phyloP scores from a whole-genome alignment of 1,139 yeast species.

The Torulaspora globosa region DNA sequence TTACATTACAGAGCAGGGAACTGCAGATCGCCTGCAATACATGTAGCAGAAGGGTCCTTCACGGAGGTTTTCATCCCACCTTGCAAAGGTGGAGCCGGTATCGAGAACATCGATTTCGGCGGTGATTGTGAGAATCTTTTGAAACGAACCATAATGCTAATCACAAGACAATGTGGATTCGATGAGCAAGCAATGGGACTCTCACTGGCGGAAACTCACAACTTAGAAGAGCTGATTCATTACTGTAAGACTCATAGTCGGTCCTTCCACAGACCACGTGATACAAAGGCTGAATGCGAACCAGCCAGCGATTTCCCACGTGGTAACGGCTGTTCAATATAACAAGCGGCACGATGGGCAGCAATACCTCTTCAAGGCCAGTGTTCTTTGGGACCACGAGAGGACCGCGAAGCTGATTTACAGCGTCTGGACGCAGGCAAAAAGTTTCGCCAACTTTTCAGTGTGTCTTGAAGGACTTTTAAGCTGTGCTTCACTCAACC shows the following conservation, averaged over 20 bases:
- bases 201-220: slow-evolving; percentile 6
- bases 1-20: slow-evolving; percentile 8
- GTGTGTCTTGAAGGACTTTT: not conserved
- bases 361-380: not conserved
- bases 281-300: not conserved
- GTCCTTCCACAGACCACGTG: not conserved
- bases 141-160: slow-evolving; percentile 5
- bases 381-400: not conserved
- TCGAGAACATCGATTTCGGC: not conserved
- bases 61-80: slow-evolving; percentile 1
- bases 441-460: not conserved
- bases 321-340: slow-evolving; percentile 2
- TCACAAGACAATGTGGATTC: not conserved
- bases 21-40: slow-evolving; percentile 3
- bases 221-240: slow-evolving; percentile 4
- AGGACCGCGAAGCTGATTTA: not conserved
- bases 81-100: not conserved
- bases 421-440: not conserved
- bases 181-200: slow-evolving; percentile 4
- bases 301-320: slow-evolving; percentile 1
- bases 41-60: slow-evolving; percentile 3
- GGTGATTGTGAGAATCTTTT: slow-evolving; percentile 7
- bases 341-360: slow-evolving; percentile 1
- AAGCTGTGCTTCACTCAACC: not conserved
- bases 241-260: not conserved